Percentiles rank a stretch among this genome's conserved stretches.
These are phyloP conservation scores for Powellomyces hirtus DNA, from an alignment of 192 early-diverging fungal species.

Conservation along the genomic window DNA sequence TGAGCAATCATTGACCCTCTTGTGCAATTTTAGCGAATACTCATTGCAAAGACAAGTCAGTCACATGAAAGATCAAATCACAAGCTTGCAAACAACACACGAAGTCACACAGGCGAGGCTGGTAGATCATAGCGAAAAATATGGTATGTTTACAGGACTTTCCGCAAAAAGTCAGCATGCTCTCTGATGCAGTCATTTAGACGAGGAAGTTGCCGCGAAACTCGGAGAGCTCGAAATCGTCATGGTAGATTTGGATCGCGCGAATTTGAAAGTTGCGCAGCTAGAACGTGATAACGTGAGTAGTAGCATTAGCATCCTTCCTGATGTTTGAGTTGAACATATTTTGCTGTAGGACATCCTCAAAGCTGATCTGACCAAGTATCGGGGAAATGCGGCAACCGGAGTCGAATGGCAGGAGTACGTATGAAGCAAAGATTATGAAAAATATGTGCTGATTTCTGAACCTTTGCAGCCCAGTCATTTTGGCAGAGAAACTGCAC, in stretches of 20 bases:
- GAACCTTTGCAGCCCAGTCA: background rate
- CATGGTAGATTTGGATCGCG: constrained; percentile 78
- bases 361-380: constrained; percentile 14
- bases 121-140: constrained; percentile 61
- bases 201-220: constrained; percentile 77
- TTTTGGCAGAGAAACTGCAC: constrained; percentile 1
- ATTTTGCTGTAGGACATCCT: constrained; percentile 11
- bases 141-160: constrained; percentile 39
- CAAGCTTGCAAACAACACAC: constrained; percentile 61
- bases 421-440: background rate
- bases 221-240: constrained; percentile 89
- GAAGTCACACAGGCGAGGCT: constrained; percentile 72
- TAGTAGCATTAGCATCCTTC: constrained; percentile 7
- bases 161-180: too few relatives aligned
- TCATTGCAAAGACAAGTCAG: constrained; percentile 79
- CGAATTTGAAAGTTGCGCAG: constrained; percentile 65
- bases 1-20: background rate
- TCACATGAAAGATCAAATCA: constrained; percentile 73
- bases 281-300: constrained; percentile 70
- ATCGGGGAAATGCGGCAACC: constrained; percentile 7
- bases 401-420: constrained; percentile 29
- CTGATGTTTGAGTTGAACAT: background rate
- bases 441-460: background rate
- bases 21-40: constrained; percentile 56
- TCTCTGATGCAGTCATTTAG: constrained; percentile 1